Percentiles rank a stretch among this genome's conserved stretches.
phyloP scores from a whole-genome alignment of 2,329 filamentous ascomycete genomes.

The Cordyceps cicadae region DNA sequence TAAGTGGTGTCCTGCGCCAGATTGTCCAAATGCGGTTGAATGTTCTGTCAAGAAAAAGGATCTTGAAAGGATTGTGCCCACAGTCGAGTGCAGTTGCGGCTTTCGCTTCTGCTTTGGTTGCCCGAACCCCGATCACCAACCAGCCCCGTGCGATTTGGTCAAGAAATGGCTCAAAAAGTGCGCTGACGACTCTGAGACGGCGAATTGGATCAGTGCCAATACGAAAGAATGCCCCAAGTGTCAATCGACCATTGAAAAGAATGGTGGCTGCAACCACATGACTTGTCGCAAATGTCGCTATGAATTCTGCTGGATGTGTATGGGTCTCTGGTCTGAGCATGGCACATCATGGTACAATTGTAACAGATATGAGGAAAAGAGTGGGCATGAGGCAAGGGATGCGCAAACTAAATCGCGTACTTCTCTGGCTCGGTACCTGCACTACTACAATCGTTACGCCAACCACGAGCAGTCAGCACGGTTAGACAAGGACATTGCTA shows the following conservation, averaged over 20 bases:
- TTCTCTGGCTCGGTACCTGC: slow-evolving; percentile 88
- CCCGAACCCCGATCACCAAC: slow-evolving; percentile 81
- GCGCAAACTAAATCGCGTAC: slow-evolving; percentile 86
- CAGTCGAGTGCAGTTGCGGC: slow-evolving; percentile 76
- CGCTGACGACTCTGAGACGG: slow-evolving; percentile 94
- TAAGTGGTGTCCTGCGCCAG: slow-evolving; percentile 97
- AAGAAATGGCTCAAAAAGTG: slow-evolving; percentile 98
- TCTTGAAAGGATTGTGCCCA: slow-evolving; percentile 75
- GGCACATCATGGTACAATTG: slow-evolving; percentile 99
- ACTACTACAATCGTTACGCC: slow-evolving; percentile 98
- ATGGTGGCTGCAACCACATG: slow-evolving; percentile 97
- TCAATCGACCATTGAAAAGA: slow-evolving; percentile 97
- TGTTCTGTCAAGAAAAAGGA: slow-evolving; percentile 84
- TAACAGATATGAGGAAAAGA: slow-evolving; percentile 95
- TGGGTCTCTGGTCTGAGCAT: slow-evolving; percentile 97
- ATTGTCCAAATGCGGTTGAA: slow-evolving; percentile 88
- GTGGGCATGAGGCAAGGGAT: slow-evolving; percentile 79
- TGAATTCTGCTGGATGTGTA: slow-evolving; percentile 99
- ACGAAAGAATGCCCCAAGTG: slow-evolving; percentile 98
- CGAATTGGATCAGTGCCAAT: slow-evolving; percentile 98
- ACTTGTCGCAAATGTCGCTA: slow-evolving; percentile 92
- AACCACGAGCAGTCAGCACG: slow-evolving; percentile 98
- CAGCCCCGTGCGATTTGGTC: slow-evolving; percentile 81
- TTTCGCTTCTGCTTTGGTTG: slow-evolving; percentile 95
- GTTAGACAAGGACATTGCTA: slow-evolving; percentile 89